These are phyloP conservation scores for Ogataea methanolica DNA, from an alignment of 805 yeast genomes.

Conservation along the genomic window DNA sequence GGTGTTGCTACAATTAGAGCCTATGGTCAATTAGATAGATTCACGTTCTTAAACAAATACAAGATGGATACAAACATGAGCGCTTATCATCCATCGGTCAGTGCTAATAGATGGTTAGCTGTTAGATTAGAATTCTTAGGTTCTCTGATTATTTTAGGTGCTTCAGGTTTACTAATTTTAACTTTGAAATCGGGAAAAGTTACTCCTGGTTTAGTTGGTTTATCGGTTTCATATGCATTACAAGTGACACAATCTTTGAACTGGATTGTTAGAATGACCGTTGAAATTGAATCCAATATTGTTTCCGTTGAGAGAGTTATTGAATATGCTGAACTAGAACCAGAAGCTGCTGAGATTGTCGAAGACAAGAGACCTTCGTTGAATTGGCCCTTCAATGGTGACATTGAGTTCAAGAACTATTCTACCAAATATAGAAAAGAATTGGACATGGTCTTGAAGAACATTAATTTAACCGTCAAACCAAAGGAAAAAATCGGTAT, in stretches of 20 bases:
- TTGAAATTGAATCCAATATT: conserved; percentile 95
- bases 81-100: conserved; percentile 88
- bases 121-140: conserved; percentile 91
- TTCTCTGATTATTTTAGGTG: conserved; percentile 77
- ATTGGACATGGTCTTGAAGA: conserved; percentile 71
- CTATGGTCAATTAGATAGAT: conserved; percentile 60
- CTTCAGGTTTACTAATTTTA: conserved; percentile 77
- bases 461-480: conserved; percentile 57
- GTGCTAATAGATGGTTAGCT: conserved; percentile 97
- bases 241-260: conserved; percentile 90
- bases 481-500: conserved; percentile 87
- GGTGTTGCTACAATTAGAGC: conserved; percentile 78
- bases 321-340: conserved; percentile 45
- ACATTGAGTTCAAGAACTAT: conserved; percentile 62
- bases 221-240: conserved; percentile 87
- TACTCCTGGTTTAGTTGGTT: conserved; percentile 90
- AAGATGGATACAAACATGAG: conserved; percentile 83
- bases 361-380: conserved; percentile 53
- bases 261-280: conserved; percentile 99
- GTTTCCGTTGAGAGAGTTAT: conserved; percentile 71
- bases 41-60: conserved; percentile 56
- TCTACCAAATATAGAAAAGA: conserved; percentile 83
- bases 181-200: conserved; percentile 64
- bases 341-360: conserved; percentile 73
- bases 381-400: conserved; percentile 73